Percentiles rank a stretch among this genome's conserved stretches.
phyloP scores from a whole-genome alignment of 768 basidiomycete species.

The Leccinum ochraceum region DNA sequence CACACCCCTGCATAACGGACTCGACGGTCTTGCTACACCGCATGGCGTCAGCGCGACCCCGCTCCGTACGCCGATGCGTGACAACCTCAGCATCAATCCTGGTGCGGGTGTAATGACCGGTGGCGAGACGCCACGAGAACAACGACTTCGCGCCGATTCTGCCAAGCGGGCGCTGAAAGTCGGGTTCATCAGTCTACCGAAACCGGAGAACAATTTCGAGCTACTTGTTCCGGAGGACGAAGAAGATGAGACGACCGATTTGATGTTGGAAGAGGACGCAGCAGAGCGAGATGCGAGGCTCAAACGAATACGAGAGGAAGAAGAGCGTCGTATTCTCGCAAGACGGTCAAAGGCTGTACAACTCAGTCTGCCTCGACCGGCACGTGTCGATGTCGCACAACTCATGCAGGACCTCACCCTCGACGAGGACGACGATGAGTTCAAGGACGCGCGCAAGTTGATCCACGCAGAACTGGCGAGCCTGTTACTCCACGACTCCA shows the following conservation, averaged over 20 bases:
- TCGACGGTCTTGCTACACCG: conserved; percentile 55
- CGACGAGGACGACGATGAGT: conserved; percentile 48
- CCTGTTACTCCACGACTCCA: conserved; percentile 85
- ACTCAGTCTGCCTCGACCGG: conserved; percentile 80
- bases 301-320: conserved; percentile 66
- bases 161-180: conserved; percentile 76
- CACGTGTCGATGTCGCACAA: conserved; percentile 69
- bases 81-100: conserved; percentile 87
- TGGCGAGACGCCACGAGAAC: conserved; percentile 77
- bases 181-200: conserved; percentile 82
- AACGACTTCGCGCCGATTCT: conserved; percentile 58
- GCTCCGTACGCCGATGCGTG: conserved; percentile 91
- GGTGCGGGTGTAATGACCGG: conserved; percentile 53
- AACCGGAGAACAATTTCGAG: conserved; percentile 97
- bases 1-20: conserved; percentile 65
- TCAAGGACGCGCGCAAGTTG: conserved; percentile 55
- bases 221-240: conserved; percentile 89
- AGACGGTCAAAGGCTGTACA: conserved; percentile 82
- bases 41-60: conserved; percentile 69
- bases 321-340: conserved; percentile 78
- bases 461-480: conserved; percentile 77
- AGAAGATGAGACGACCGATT: conserved; percentile 40
- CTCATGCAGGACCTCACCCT: conserved; percentile 63
- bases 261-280: conserved; percentile 74
- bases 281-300: conserved; percentile 85